A percentile compares a stretch with the other conserved stretches of the same genome.
Evolutionary conservation across 805 yeast genomes (phyloP).

Genomic region (Candida patagonica): DNA sequence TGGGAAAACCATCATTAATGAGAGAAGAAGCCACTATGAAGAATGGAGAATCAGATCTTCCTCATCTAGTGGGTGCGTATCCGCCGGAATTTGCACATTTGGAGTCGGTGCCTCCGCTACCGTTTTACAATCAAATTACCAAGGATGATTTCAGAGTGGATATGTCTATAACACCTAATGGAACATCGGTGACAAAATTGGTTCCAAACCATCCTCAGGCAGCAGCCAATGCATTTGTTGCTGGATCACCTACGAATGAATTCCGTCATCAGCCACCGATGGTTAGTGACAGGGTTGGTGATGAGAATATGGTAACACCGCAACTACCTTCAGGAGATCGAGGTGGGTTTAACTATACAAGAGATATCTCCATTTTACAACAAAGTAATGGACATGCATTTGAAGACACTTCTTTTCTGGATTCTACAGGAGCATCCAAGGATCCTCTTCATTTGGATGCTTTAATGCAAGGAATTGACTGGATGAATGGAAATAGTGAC

Average conservation of each 20-base stretch:
- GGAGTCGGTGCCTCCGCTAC: constrained; percentile 57
- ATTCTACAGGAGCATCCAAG: constrained; percentile 19
- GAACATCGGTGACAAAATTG: constrained; percentile 81
- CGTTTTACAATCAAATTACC: constrained; percentile 84
- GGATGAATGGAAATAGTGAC: constrained; percentile 76
- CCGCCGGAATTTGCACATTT: constrained; percentile 17
- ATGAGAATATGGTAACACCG: too few species aligned
- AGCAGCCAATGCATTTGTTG: constrained; percentile 5
- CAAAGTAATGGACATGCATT: not conserved
- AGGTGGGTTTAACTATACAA: too few species aligned
- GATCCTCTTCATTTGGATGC: constrained; percentile 23
- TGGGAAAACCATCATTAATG: constrained; percentile 5
- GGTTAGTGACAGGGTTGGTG: too few species aligned
- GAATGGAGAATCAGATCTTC: constrained; percentile 11
- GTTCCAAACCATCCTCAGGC: constrained; percentile 46
- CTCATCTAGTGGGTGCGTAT: constrained; percentile 19
- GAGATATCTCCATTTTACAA: not conserved
- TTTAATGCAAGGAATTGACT: constrained; percentile 61
- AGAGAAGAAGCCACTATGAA: constrained; percentile 8
- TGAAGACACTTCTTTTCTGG: constrained; percentile 12
- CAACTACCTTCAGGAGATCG: too few species aligned
- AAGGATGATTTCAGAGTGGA: constrained; percentile 81
- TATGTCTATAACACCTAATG: constrained; percentile 82
- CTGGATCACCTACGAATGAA: constrained; percentile 2
- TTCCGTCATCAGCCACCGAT: not conserved